Base-by-base conservation (phyloP, 179 eudicot genomes). In the Patellifolia procumbens region DNA sequence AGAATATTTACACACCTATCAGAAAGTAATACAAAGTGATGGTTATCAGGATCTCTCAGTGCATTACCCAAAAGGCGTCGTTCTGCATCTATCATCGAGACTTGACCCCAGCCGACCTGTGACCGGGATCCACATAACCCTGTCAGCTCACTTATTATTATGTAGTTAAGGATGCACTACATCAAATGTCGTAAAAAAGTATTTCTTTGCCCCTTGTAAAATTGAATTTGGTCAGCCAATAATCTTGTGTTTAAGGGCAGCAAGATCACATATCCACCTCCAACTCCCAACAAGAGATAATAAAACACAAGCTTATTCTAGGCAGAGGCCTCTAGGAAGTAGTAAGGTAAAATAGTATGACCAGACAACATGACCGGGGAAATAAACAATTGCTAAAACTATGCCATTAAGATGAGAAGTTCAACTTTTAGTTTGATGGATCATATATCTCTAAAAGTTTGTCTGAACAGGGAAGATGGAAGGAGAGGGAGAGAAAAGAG, bases 21-120 rank as follows among this genome's bases (percentile, higher is more conserved):
- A 75, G 99, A 95, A 74, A 95, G 95, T 48, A 95, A 82, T 28
- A 95, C 92, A 86, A 95, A 95, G 63, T 91, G 99, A 65, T 84
- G 95, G 78, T 95, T 95, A 75, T 91, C 92, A 43, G 90, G 88
- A 81, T 95, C 99, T 76, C 76, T 80, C 31, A 95, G 85, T 73
- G 99, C 97, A 89, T 93, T 85, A 71, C 90, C 97, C 80, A 95
- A 76, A 74, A 95, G 97, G 68, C 99, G 86, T 77, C 85, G 88
- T 84, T 95, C 99, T 67, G 99, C 97, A 85, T 95, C 95, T 73
- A 95, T 89, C 99, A 95, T 93, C 59, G 99, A 95, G 72, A 95
- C 88, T 74, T 83, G 86, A 68, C 99, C 99, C 98, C 98, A 94
- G 22, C 77, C 93, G 55, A 92, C 97, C 97, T 94, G 87, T 83